Percentiles rank a stretch among this genome's conserved stretches.
These are phyloP conservation scores for Claviceps capensis DNA, from an alignment of 2,329 filamentous ascomycete species.

Conservation along the genomic window DNA sequence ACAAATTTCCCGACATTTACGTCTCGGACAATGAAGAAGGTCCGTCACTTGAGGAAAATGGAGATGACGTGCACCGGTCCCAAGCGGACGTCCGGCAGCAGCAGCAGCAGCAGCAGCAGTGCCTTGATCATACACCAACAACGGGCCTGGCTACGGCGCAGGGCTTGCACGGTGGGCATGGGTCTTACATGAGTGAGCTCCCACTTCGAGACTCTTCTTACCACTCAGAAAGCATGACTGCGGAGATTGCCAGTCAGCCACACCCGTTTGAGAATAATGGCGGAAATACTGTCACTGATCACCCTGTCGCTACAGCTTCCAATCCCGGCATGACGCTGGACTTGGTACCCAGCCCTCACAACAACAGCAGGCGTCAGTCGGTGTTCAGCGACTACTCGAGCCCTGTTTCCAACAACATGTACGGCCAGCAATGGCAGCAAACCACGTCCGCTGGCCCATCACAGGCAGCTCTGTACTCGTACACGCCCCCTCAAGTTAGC, in stretches of 20 bases:
- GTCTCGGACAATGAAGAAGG: constrained; percentile 33
- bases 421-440: constrained; percentile 31
- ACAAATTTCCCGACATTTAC: constrained; percentile 34
- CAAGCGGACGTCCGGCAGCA: constrained; percentile 15
- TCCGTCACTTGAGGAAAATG: constrained; percentile 27
- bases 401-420: constrained; percentile 25
- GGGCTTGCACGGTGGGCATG: constrained; percentile 17
- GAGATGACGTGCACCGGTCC: constrained; percentile 24
- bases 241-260: constrained; percentile 27
- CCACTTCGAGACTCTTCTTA: constrained; percentile 29
- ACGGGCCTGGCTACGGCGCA: constrained; percentile 23
- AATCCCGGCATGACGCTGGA: constrained; percentile 28
- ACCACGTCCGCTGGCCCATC: constrained; percentile 25
- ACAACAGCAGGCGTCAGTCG: constrained; percentile 31
- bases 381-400: constrained; percentile 32
- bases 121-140: constrained; percentile 21
- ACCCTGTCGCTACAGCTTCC: constrained; percentile 19
- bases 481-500: constrained; percentile 25
- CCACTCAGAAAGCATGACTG: constrained; percentile 24
- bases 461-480: constrained; percentile 31
- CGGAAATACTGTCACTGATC: constrained; percentile 21
- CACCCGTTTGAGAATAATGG: constrained; percentile 27
- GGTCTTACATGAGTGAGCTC: constrained; percentile 28
- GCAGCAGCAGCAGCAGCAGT: constrained; percentile 18
- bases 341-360: constrained; percentile 31